Base-by-base conservation (phyloP, 306 rosid species). In the Datisca glomerata region DNA sequence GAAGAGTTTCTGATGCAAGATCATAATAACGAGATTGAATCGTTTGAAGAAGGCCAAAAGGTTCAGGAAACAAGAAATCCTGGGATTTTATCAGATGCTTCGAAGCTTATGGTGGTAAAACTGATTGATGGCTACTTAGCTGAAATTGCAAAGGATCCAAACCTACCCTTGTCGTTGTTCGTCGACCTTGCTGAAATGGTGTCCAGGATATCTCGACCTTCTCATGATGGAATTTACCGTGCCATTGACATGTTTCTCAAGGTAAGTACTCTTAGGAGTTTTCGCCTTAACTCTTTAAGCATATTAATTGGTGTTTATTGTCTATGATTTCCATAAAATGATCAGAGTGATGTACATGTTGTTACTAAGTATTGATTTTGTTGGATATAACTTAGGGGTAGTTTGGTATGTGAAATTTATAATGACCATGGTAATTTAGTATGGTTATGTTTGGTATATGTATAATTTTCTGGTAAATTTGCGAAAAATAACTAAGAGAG, bases 231-330 rank as follows among this genome's bases (percentile, higher is more conserved):
- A 32, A 70, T 91, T 41, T 91, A 91, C 66, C 63, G 79, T 42
- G 96, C 86, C 55, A 78, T 91, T 47, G 98, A 91, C 77, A 80
- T 79, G 72, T 91, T 72, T 65, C 93, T 91, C 42, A 91, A 91
- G 98, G 98, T 84, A 70, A 61, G 40, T 18, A 21, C 39, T 68
- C 45, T 20, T 25, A 5, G 20, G 19, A 58, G 21, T 14, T 14
- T 31, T 31, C n/a, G n/a, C n/a, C n/a, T n/a, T n/a, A n/a, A n/a
- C n/a, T n/a, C n/a, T n/a, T n/a, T n/a, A n/a, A n/a, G n/a, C n/a
- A n/a, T n/a, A n/a, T n/a, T n/a, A n/a, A n/a, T n/a, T n/a, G n/a
- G n/a, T n/a, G n/a, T n/a, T n/a, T n/a, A n/a, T n/a, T n/a, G n/a
- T n/a, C n/a, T n/a, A n/a, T n/a, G n/a, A n/a, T n/a, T n/a, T n/a